A percentile compares a stretch with the other conserved stretches of the same genome.
Evolutionary conservation across 2,329 filamentous ascomycete species (phyloP).

Genomic region (Penicillium polonicum): DNA sequence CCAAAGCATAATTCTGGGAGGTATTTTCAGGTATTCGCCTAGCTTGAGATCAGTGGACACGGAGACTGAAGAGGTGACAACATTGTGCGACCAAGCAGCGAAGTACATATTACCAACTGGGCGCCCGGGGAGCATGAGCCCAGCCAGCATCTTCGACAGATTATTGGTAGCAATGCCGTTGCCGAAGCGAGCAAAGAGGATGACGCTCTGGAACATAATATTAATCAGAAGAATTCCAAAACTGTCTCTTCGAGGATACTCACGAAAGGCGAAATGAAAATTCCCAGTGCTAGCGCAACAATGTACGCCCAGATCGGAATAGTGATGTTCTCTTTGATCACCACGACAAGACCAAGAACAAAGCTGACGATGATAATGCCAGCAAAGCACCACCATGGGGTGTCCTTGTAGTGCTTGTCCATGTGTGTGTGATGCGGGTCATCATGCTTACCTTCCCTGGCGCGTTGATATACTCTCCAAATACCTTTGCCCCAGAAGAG

Average conservation of each 20-base stretch:
- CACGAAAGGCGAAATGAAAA: conserved; percentile 22
- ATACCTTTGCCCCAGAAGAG: conserved; percentile 59
- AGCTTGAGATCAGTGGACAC: conserved; percentile 57
- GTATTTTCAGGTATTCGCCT: conserved; percentile 59
- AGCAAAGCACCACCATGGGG: conserved; percentile 39
- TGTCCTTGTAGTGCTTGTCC: conserved; percentile 54
- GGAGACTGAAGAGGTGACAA: conserved; percentile 53
- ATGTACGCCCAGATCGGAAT: conserved; percentile 36
- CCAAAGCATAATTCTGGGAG: conserved; percentile 55
- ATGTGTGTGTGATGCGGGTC: conserved; percentile 57
- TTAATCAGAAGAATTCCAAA: background rate
- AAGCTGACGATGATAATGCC: conserved; percentile 30
- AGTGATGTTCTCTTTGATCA: conserved; percentile 33
- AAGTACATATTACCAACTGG: conserved; percentile 60
- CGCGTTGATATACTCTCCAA: conserved; percentile 47
- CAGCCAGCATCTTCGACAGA: conserved; percentile 57
- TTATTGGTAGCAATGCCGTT: conserved; percentile 61
- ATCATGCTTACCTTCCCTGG: conserved; percentile 44
- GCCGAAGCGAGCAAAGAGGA: conserved; percentile 55
- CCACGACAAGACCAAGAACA: conserved; percentile 26
- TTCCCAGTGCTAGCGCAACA: conserved; percentile 32
- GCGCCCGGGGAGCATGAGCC: conserved; percentile 51
- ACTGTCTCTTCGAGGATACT: conserved; percentile 2
- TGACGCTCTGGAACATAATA: conserved; percentile 43
- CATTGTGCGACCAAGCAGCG: conserved; percentile 58